A percentile compares a stretch with the other conserved stretches of the same genome.
Evolutionary conservation across 2,329 filamentous ascomycete genomes (phyloP).

Genomic region (Colletotrichum gloeosporioides): DNA sequence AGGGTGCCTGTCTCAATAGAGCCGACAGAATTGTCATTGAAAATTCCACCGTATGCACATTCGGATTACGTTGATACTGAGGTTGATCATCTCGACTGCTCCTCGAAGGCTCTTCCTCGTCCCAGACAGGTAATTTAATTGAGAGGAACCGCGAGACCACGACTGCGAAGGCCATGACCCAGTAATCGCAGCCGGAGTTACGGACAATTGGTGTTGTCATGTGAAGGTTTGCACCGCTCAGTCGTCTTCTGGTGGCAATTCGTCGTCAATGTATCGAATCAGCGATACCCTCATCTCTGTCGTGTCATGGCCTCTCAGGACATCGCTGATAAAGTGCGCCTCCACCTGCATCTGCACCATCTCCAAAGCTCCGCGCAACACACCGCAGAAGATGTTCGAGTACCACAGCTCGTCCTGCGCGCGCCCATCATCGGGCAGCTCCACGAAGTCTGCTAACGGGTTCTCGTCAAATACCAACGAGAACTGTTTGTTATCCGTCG

Average conservation of each 20-base stretch:
- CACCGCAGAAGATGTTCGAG: slow-evolving; percentile 91
- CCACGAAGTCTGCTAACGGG: slow-evolving; percentile 94
- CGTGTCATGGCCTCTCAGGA: slow-evolving; percentile 90
- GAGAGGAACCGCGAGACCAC: not conserved
- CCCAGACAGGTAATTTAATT: not conserved
- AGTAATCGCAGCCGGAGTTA: not conserved
- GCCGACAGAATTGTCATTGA: not conserved
- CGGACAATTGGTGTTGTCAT: not conserved
- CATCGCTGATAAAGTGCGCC: slow-evolving; percentile 93
- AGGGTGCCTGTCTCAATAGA: not conserved
- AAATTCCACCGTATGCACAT: not conserved
- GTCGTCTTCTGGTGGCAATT: slow-evolving; percentile 95
- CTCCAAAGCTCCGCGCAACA: slow-evolving; percentile 88
- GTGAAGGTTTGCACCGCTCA: slow-evolving; percentile 46
- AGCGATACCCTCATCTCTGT: slow-evolving; percentile 96
- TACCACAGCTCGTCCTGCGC: slow-evolving; percentile 98
- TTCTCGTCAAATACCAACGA: slow-evolving; percentile 98
- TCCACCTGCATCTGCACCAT: slow-evolving; percentile 99
- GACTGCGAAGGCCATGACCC: not conserved
- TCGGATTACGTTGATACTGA: not conserved
- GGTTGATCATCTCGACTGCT: not conserved
- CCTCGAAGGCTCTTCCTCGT: not conserved
- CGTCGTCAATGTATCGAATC: slow-evolving; percentile 94
- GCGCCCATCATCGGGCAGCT: slow-evolving; percentile 92
- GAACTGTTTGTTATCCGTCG: slow-evolving; percentile 94